A percentile compares a stretch with the other conserved stretches of the same genome.
Evolutionary conservation across 106 monocot species (phyloP).

Genomic region (Posidonia australis): DNA sequence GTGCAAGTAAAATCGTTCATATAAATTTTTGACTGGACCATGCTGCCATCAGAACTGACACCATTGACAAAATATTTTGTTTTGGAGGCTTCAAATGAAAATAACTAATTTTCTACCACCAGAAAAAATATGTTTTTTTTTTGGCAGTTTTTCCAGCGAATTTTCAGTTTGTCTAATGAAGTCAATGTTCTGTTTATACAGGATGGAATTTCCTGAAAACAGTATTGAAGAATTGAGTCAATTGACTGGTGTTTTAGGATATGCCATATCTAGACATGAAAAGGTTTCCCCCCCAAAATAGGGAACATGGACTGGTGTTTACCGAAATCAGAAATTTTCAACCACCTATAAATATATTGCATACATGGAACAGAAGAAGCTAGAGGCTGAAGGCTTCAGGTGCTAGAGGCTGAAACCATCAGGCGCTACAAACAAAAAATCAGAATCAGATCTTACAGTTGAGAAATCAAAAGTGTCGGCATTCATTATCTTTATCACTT

Average conservation of each 20-base stretch:
- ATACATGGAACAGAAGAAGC: conserved; percentile 2
- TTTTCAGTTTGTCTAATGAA: background rate
- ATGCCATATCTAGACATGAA: background rate
- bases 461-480: background rate
- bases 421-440: background rate
- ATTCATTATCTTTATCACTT: background rate
- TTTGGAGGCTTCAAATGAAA: background rate
- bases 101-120: background rate
- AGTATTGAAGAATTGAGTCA: conserved; percentile 3
- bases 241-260: background rate
- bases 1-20: background rate
- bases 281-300: background rate
- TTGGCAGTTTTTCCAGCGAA: no score
- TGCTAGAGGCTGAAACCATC: background rate
- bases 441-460: background rate
- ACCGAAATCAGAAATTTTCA: background rate
- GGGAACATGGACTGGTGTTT: background rate
- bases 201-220: conserved; percentile 4
- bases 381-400: background rate
- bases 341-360: background rate
- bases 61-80: background rate
- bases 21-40: background rate
- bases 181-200: background rate
- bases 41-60: background rate
- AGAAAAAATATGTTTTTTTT: background rate